phyloP scores from a whole-genome alignment of 2,329 filamentous ascomycete species.

The Aspergillus tanneri region DNA sequence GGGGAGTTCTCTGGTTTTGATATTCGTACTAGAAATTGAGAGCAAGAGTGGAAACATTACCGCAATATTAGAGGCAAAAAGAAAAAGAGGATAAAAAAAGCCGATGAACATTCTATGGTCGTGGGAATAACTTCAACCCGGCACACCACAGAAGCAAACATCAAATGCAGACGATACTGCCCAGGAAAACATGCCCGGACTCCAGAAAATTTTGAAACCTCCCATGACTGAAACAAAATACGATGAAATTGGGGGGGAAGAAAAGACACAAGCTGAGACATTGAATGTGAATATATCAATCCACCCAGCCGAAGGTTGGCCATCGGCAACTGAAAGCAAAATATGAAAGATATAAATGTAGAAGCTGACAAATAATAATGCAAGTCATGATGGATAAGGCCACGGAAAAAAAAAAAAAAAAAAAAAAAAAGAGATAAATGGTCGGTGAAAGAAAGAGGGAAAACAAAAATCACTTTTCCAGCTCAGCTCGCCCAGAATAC shows the following conservation, averaged over 20 bases:
- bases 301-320: conserved; percentile 24
- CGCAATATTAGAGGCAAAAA: conserved; percentile 23
- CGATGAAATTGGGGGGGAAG: conserved; percentile 9
- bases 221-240: conserved; percentile 28
- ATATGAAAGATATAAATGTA: conserved; percentile 21
- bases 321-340: conserved; percentile 25
- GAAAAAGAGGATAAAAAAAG: conserved; percentile 16
- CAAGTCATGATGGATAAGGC: conserved; percentile 23
- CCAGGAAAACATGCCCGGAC: conserved; percentile 38
- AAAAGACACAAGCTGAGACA: conserved; percentile 21
- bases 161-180: conserved; percentile 30
- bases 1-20: conserved; percentile 26
- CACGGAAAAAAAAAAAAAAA: conserved; percentile 16
- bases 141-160: conserved; percentile 30
- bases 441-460: conserved; percentile 9
- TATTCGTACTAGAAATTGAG: conserved; percentile 32
- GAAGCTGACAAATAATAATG: conserved; percentile 23
- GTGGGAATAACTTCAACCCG: conserved; percentile 31
- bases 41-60: conserved; percentile 19
- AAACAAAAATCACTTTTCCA: conserved; percentile 44
- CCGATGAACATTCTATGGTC: conserved; percentile 35
- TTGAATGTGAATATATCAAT: conserved; percentile 26
- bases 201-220: conserved; percentile 36
- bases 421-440: conserved; percentile 13
- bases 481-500: conserved; percentile 53